phyloP scores from a whole-genome alignment of 345 rosid genomes.

The Brassica rapa region DNA sequence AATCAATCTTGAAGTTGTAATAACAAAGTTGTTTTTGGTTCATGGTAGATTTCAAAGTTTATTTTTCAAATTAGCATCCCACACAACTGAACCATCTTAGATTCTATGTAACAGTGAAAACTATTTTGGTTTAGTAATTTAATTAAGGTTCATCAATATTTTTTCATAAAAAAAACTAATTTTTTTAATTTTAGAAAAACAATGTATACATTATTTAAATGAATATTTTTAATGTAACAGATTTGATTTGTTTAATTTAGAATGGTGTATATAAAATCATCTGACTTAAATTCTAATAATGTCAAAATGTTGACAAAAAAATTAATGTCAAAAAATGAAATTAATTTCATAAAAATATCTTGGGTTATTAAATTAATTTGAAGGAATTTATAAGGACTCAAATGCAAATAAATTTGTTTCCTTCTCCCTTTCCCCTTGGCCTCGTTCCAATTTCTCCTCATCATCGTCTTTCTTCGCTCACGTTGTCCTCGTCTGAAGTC shows the following conservation, averaged over 20 bases:
- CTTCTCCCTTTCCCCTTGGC: background rate
- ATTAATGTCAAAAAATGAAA: background rate
- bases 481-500: conserved; percentile 33
- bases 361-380: background rate
- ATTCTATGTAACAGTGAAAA: conserved; percentile 9
- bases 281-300: background rate
- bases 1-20: background rate
- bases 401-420: conserved; percentile 17
- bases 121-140: background rate
- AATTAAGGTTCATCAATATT: background rate
- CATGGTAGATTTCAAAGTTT: background rate
- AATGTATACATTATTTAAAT: background rate
- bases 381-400: conserved; percentile 11
- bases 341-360: background rate
- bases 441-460: background rate
- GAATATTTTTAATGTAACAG: background rate
- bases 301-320: no score
- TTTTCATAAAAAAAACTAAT: background rate
- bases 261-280: background rate
- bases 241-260: background rate
- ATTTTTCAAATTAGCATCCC: background rate
- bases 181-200: background rate
- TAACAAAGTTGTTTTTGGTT: background rate
- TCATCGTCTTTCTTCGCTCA: conserved; percentile 41
- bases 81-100: background rate